Conservation (phyloP, 768 basidiomycete genomes). For the Imleria badia region DNA sequence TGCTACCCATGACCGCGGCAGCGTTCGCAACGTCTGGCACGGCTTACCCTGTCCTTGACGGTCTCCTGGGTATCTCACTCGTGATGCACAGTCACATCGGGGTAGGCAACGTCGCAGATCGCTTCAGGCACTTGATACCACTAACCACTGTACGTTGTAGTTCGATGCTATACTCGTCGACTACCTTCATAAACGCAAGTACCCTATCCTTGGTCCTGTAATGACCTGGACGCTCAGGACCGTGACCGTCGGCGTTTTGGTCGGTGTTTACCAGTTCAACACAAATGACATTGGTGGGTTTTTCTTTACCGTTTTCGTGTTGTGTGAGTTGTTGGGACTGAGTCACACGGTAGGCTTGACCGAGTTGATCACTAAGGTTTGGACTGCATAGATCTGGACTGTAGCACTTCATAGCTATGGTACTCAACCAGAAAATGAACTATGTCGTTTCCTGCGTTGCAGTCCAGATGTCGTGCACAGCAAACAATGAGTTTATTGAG, state of each 20-base stretch:
- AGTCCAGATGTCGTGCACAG: neutral
- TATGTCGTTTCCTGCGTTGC: neutral
- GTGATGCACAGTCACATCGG: slow-evolving; percentile 97
- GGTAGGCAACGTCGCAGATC: slow-evolving; percentile 40
- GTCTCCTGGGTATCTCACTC: slow-evolving; percentile 80
- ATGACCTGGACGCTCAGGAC: slow-evolving; percentile 75
- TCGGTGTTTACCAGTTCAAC: slow-evolving; percentile 97
- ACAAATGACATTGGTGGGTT: slow-evolving; percentile 94
- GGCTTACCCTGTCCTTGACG: slow-evolving; percentile 85
- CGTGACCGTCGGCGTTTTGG: slow-evolving; percentile 76
- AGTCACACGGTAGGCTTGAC: slow-evolving; percentile 62
- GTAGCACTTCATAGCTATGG: neutral
- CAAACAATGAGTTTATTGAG: too few relatives aligned
- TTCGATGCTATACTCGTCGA: slow-evolving; percentile 80
- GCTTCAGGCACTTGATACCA: neutral
- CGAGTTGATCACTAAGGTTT: slow-evolving; percentile 78
- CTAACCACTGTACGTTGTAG: slow-evolving; percentile 35
- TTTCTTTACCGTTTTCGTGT: neutral
- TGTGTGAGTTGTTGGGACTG: neutral
- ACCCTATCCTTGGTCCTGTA: slow-evolving; percentile 72
- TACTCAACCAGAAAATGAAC: neutral
- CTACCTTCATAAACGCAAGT: slow-evolving; percentile 93
- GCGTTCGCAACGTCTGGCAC: slow-evolving; percentile 78
- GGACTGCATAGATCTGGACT: slow-evolving; percentile 59
- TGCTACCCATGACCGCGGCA: slow-evolving; percentile 86